Percentiles rank a stretch among this genome's conserved stretches.
These are phyloP conservation scores for Plasmodium falciparum DNA, from an alignment of 169 alveolate genomes.

Conservation along the genomic window DNA sequence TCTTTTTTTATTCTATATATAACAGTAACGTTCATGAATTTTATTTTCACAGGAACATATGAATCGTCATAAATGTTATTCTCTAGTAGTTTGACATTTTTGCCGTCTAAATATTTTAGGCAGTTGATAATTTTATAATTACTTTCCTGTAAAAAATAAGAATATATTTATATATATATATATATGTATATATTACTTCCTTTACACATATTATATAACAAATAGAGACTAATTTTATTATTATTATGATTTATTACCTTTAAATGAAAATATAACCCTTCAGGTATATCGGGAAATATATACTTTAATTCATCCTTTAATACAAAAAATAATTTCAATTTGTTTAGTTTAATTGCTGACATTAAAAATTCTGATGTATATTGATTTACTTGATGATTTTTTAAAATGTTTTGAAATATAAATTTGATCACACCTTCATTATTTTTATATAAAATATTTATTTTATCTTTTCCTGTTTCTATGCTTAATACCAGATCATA, in stretches of 20 bases:
- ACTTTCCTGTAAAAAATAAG: background rate
- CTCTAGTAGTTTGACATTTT: constrained; percentile 38
- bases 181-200: too few species aligned
- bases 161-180: constrained; percentile 1
- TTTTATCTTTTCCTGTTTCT: constrained; percentile 13
- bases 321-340: constrained; percentile 20
- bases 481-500: constrained; percentile 37
- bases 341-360: constrained; percentile 29
- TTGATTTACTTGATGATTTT: constrained; percentile 11
- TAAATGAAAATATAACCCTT: too few species aligned
- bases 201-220: too few species aligned
- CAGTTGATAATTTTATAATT: constrained; percentile 2
- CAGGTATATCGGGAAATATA: constrained; percentile 21
- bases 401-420: constrained; percentile 32
- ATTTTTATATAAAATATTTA: constrained; percentile 37
- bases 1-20: constrained; percentile 38
- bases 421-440: constrained; percentile 39
- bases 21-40: constrained; percentile 25
- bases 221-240: too few species aligned
- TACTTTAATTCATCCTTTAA: constrained; percentile 15
- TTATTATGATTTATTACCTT: too few species aligned
- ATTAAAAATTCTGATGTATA: constrained; percentile 27
- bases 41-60: constrained; percentile 52
- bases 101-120: constrained; percentile 39
- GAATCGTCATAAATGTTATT: constrained; percentile 17